A percentile compares a stretch with the other conserved stretches of the same genome.
These are phyloP conservation scores for Calonectria pauciramosa DNA, from an alignment of 2,329 filamentous ascomycete species.

Conservation along the genomic window DNA sequence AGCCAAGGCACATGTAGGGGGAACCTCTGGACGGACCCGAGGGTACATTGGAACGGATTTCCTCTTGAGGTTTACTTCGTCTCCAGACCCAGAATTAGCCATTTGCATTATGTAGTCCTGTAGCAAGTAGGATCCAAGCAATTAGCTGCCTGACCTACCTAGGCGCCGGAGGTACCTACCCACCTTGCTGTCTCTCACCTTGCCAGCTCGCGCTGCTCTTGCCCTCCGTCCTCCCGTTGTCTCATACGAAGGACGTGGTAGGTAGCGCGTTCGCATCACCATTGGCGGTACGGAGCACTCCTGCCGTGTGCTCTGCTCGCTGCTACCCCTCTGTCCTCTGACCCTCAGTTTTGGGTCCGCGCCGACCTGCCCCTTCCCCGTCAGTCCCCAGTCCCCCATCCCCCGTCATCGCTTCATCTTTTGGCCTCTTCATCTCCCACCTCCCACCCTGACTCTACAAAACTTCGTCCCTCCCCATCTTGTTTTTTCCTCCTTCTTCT, in stretches of 20 bases:
- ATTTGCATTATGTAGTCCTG: constrained; percentile 21
- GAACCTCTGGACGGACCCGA: constrained; percentile 8
- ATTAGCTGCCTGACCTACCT: constrained; percentile 6
- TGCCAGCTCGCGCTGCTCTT: neutral
- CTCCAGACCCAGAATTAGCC: constrained; percentile 21
- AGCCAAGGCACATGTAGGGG: constrained; percentile 14
- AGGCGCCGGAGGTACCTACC: neutral
- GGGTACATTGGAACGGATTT: constrained; percentile 21
- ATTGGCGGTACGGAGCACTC: constrained; percentile 18
- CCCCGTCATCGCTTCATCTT: constrained; percentile 30
- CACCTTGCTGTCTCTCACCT: constrained; percentile 21
- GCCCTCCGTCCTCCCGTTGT: constrained; percentile 8
- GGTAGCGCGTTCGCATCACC: constrained; percentile 8
- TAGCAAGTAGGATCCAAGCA: constrained; percentile 17
- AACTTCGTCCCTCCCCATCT: constrained; percentile 19
- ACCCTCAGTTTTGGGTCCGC: constrained; percentile 26
- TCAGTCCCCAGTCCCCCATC: constrained; percentile 11
- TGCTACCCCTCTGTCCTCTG: constrained; percentile 17
- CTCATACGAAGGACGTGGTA: neutral
- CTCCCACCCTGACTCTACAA: constrained; percentile 36
- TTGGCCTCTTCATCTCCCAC: constrained; percentile 41
- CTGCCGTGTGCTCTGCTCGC: constrained; percentile 2
- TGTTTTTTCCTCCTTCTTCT: constrained; percentile 13
- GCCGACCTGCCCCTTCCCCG: constrained; percentile 21
- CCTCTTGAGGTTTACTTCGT: constrained; percentile 27